Percentiles rank a stretch among this genome's conserved stretches.
Conservation (phyloP, 2,329 filamentous ascomycete species). For the Epichloe aotearoae region DNA sequence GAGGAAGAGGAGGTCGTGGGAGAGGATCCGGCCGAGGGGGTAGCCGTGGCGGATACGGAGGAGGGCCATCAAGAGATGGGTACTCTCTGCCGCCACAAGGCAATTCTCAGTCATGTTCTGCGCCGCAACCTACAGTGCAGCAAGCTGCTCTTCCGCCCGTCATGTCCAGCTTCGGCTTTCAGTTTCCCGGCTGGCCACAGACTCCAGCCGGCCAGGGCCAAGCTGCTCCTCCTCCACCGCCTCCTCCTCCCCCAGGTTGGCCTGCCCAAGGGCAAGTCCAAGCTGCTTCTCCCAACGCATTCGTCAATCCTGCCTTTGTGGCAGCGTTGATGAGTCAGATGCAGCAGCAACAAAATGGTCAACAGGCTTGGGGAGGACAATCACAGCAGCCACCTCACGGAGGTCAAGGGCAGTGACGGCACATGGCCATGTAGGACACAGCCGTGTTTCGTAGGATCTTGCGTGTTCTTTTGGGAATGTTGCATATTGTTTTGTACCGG, state of each 20-base stretch:
- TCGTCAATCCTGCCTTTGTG: constrained; percentile 46
- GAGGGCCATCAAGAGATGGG: constrained; percentile 21
- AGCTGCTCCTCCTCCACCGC: constrained; percentile 20
- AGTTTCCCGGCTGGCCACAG: constrained; percentile 30
- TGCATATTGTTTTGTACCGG: neutral
- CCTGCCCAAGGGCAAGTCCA: constrained; percentile 11
- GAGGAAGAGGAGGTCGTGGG: constrained; percentile 29
- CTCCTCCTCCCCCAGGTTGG: constrained; percentile 27
- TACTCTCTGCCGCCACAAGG: constrained; percentile 27
- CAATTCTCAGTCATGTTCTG: constrained; percentile 14
- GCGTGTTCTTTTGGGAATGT: neutral
- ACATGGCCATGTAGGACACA: constrained; percentile 1
- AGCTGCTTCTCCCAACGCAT: constrained; percentile 26
- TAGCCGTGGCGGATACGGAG: constrained; percentile 19
- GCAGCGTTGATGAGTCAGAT: constrained; percentile 34
- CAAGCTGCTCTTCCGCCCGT: constrained; percentile 10
- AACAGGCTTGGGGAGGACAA: constrained; percentile 15
- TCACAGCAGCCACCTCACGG: constrained; percentile 14
- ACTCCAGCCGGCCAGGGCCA: constrained; percentile 11
- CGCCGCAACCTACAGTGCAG: constrained; percentile 9
- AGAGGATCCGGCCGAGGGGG: constrained; percentile 27
- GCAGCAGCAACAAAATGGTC: constrained; percentile 23
- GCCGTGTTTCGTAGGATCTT: neutral
- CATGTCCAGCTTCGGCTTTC: constrained; percentile 28
- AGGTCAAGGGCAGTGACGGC: constrained; percentile 13